Percentiles rank a stretch among this genome's conserved stretches.
Conservation (phyloP, 306 rosid genomes). For the Glycine soja region DNA sequence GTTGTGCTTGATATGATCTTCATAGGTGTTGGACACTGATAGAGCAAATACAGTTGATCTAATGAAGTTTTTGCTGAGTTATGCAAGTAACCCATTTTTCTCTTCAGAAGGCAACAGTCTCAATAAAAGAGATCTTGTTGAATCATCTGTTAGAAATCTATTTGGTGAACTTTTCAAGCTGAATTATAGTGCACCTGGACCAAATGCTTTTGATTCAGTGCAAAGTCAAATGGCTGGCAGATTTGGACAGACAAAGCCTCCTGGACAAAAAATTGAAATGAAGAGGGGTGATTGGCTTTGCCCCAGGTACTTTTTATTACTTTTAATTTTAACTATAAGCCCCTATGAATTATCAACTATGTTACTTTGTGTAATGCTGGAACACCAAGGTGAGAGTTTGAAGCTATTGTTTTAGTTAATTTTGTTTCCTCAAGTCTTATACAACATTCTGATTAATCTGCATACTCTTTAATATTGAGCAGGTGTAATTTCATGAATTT, state of each 20-base stretch:
- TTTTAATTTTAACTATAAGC: constrained; percentile 16
- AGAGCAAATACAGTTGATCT: constrained; percentile 81
- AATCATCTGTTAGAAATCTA: constrained; percentile 74
- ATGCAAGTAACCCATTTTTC: constrained; percentile 62
- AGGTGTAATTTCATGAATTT: constrained; percentile 99
- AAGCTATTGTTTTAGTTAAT: constrained; percentile 2
- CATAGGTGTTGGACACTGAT: constrained; percentile 67
- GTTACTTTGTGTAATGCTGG: constrained; percentile 36
- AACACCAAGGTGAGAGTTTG: neutral
- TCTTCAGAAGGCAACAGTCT: constrained; percentile 61
- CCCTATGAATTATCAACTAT: constrained; percentile 7
- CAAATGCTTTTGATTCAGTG: constrained; percentile 51
- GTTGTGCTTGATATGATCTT: constrained; percentile 35
- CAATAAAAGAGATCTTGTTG: constrained; percentile 64
- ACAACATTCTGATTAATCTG: constrained; percentile 23
- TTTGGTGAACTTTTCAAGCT: constrained; percentile 75
- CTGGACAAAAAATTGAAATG: constrained; percentile 78
- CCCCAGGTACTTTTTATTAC: constrained; percentile 62
- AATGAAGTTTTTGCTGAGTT: constrained; percentile 86
- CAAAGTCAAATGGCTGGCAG: constrained; percentile 57
- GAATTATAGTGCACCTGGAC: constrained; percentile 59
- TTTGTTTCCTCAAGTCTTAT: constrained; percentile 12
- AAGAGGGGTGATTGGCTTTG: constrained; percentile 97
- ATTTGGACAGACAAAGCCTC: constrained; percentile 53
- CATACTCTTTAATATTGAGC: constrained; percentile 48